Percentiles rank a stretch among this genome's conserved stretches.
Evolutionary conservation across 139 green algal species (phyloP).

Genomic region (Trebouxia sp.): DNA sequence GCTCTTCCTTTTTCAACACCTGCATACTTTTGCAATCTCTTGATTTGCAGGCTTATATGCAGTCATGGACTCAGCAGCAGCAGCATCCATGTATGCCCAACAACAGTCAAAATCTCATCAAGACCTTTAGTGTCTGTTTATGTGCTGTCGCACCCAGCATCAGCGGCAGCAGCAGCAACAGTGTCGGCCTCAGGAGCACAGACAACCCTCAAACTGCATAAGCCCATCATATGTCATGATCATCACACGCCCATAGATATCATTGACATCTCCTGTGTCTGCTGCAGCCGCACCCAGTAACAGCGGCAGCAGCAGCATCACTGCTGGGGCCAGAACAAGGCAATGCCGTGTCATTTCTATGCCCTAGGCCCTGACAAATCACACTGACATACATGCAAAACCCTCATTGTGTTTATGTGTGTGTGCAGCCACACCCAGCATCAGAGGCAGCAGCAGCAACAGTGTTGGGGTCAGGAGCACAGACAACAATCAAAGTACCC

Average conservation of each 20-base stretch:
- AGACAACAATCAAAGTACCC: constrained; percentile 1
- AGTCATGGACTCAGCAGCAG: too few species aligned
- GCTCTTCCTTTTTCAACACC: too few species aligned
- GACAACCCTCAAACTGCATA: not conserved
- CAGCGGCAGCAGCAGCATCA: not conserved
- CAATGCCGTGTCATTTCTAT: too few species aligned
- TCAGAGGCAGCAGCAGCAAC: constrained; percentile 1
- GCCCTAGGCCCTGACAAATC: too few species aligned
- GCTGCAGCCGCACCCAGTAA: not conserved
- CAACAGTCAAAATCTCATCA: not conserved
- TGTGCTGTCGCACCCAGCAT: not conserved
- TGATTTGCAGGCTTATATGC: too few species aligned
- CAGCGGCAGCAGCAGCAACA: not conserved
- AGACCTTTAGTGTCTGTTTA: not conserved
- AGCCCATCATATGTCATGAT: not conserved
- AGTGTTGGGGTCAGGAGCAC: not conserved
- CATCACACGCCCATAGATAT: not conserved
- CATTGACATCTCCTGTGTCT: not conserved
- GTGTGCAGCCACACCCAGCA: not conserved
- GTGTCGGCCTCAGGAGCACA: not conserved
- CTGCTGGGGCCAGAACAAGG: not conserved
- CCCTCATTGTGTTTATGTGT: too few species aligned
- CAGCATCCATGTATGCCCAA: not conserved
- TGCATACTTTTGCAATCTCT: too few species aligned
- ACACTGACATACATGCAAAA: too few species aligned